Conservation (phyloP, 257 asterid species). For the Cynanchum wilfordii region DNA sequence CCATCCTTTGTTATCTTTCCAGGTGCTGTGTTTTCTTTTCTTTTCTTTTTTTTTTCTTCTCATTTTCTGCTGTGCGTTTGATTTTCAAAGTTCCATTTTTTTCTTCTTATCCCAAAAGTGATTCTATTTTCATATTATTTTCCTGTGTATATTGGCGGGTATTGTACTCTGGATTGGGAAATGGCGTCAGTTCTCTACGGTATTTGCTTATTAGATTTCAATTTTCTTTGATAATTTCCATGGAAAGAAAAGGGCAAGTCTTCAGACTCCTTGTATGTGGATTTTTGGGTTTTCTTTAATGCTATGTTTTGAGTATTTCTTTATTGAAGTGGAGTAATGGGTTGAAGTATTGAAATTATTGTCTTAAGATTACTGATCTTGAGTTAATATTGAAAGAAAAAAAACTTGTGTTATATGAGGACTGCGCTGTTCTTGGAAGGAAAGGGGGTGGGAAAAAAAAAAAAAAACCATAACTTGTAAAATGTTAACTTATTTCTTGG, state of each 20-base stretch:
- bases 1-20: conserved; percentile 5
- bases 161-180: not conserved
- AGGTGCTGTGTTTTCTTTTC: conserved; percentile 1
- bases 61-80: not conserved
- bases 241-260: not conserved
- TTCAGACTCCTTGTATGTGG: not conserved
- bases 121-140: not conserved
- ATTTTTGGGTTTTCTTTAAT: not conserved
- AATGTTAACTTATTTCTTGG: not conserved
- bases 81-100: not conserved
- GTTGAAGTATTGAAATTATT: not conserved
- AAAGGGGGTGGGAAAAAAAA: not conserved
- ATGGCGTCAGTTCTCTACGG: not conserved
- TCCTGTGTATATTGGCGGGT: not conserved
- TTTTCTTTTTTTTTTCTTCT: too few species aligned
- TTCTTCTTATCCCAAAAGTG: not conserved
- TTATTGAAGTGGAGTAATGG: not conserved
- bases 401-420: not conserved
- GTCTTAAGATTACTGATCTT: not conserved
- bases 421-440: not conserved
- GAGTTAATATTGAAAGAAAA: not conserved
- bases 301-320: not conserved
- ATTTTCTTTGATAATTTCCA: not conserved
- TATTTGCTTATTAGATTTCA: not conserved
- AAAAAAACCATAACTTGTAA: not conserved